Base-by-base conservation (phyloP, 495 filamentous ascomycete species). In the Penicillium alfredii region DNA sequence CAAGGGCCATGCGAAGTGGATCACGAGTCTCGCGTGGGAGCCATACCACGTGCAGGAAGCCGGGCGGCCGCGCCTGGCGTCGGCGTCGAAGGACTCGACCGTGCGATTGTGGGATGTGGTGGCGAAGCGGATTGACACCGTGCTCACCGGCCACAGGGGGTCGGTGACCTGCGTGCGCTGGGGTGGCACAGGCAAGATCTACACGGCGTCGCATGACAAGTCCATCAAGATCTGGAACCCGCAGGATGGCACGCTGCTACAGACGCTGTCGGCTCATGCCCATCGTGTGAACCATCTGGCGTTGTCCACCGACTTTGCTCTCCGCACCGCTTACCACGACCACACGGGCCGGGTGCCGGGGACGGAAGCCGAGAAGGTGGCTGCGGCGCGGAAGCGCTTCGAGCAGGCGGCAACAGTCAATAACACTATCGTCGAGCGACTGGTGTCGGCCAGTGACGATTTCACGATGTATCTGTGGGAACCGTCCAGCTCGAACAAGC, bases 391-490 rank as follows among this genome's bases (percentile, higher is more conserved):
- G 49, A 76, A 86, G 46, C 76, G 88, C n/a, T 97, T 93, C 53
- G 77, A 89, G 47, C 84, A 87, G 49, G 88, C 89, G 5, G 89
- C 89, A 6, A 90, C 76, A 8, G 71, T 88, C 23, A 74, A 81
- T 23, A 84, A 83, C 33, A 78, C 82, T 49, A 73, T 92, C 23
- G 76, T 84, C 2, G 92, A 99, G 63, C 78, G 88, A 12, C 67
- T 96, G 3, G 88, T 94, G 2, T 88, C 87, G 1, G 93, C 90
- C 2, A 84, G 80, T 51, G 92, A 99, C 50, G 93, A 99, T 53
- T 92, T 86, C 64, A 97, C 92, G 4, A 92, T 97, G 72, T 95
- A 84, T 52, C 75, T 99, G 31, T 99, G 93, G 93, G 84, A 93
- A 20, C 93, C 93, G 0, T 71, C 76, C 11, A 72, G 61, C 34